Evolutionary conservation across 2,329 filamentous ascomycete species (phyloP).

Genomic region (Aspergillus sp.): DNA sequence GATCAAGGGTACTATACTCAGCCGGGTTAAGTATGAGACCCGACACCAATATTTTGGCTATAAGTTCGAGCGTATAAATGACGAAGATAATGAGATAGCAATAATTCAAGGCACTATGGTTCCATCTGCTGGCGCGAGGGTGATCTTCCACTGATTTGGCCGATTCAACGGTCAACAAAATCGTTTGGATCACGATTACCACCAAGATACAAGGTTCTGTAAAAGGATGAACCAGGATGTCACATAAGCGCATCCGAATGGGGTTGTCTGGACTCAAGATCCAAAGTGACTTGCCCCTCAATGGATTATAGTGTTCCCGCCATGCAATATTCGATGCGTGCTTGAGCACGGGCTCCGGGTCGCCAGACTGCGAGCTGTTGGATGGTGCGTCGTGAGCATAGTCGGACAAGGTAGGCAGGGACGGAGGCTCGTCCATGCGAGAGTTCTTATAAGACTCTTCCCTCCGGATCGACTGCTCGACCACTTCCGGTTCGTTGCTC

Average conservation of each 20-base stretch:
- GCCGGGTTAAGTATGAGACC: slow-evolving; percentile 83
- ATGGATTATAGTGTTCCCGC: slow-evolving; percentile 56
- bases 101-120: slow-evolving; percentile 60
- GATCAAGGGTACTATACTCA: slow-evolving; percentile 86
- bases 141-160: slow-evolving; percentile 60
- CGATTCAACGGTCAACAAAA: slow-evolving; percentile 81
- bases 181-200: slow-evolving; percentile 77
- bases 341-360: slow-evolving; percentile 31
- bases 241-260: slow-evolving; percentile 66
- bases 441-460: slow-evolving; percentile 46
- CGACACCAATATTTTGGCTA: slow-evolving; percentile 80
- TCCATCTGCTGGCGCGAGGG: slow-evolving; percentile 56
- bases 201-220: slow-evolving; percentile 81
- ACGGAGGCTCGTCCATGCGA: slow-evolving; percentile 45
- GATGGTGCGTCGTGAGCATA: slow-evolving; percentile 38
- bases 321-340: slow-evolving; percentile 34
- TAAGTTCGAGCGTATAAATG: slow-evolving; percentile 80
- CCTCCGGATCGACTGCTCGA: slow-evolving; percentile 62
- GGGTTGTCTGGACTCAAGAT: slow-evolving; percentile 73
- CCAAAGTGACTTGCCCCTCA: slow-evolving; percentile 78
- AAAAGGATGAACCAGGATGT: slow-evolving; percentile 74
- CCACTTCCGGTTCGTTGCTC: slow-evolving; percentile 79
- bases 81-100: slow-evolving; percentile 74
- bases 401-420: slow-evolving; percentile 41
- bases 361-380: slow-evolving; percentile 19